Percentiles rank a stretch among this genome's conserved stretches.
Evolutionary conservation across 768 basidiomycete genomes (phyloP).

Genomic region (Lactifluus volemus): DNA sequence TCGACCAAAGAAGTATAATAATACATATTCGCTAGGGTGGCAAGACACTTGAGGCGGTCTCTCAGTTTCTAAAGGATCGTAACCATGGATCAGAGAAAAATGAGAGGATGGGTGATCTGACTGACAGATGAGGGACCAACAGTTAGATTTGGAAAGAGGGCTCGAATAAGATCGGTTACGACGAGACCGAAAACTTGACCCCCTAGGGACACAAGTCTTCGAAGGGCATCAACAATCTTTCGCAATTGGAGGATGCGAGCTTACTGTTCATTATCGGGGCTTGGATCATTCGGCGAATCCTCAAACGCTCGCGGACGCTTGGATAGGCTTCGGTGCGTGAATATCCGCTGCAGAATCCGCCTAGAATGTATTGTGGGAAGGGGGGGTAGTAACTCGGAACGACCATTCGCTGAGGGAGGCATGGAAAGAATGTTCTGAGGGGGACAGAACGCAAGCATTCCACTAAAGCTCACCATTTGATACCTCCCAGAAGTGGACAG

Average conservation of each 20-base stretch:
- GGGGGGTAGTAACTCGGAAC: background rate
- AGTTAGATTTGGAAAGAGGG: background rate
- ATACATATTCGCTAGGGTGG: slow-evolving; percentile 5
- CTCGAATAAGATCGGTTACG: slow-evolving; percentile 9
- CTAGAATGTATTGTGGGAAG: slow-evolving; percentile 2
- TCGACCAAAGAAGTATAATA: background rate
- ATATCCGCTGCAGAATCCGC: background rate
- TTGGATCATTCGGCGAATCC: slow-evolving; percentile 1
- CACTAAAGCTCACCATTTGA: too few species aligned
- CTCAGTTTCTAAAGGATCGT: slow-evolving; percentile 6
- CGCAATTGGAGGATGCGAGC: background rate
- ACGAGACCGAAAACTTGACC: slow-evolving; percentile 9
- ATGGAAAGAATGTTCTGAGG: slow-evolving; percentile 1
- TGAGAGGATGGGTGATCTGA: background rate
- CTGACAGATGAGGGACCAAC: slow-evolving; percentile 14
- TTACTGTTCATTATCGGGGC: slow-evolving; percentile 10
- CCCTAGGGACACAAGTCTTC: slow-evolving; percentile 6
- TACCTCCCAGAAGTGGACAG: too few species aligned
- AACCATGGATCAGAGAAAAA: background rate
- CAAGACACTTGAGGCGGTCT: slow-evolving; percentile 8
- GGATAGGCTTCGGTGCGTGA: slow-evolving; percentile 8
- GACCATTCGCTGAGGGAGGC: background rate
- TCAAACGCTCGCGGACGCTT: slow-evolving; percentile 7
- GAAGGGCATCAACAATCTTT: background rate
- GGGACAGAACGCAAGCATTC: background rate